These are phyloP conservation scores for Aspergillus cejpii DNA, from an alignment of 2,329 filamentous ascomycete genomes.

Conservation along the genomic window DNA sequence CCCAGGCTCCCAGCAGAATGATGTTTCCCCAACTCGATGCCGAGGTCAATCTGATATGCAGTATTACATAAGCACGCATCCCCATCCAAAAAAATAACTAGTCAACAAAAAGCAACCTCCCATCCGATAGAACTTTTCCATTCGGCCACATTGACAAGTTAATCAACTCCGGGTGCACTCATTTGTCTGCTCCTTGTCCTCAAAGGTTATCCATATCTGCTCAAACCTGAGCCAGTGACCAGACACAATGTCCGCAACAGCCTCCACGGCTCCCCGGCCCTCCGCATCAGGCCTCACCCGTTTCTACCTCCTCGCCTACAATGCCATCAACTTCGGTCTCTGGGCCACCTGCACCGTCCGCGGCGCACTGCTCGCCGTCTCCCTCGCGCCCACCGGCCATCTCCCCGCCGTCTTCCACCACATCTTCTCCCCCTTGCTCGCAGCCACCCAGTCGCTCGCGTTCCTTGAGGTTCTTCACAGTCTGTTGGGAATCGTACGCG, in stretches of 20 bases:
- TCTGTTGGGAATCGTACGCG: conserved; percentile 70
- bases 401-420: conserved; percentile 43
- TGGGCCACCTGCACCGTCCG: conserved; percentile 73
- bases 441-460: conserved; percentile 74
- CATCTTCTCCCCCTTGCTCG: conserved; percentile 36
- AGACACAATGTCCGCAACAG: conserved; percentile 13
- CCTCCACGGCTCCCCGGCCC: conserved; percentile 8
- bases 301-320: conserved; percentile 78
- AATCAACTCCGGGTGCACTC: too few relatives aligned
- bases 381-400: conserved; percentile 46
- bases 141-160: too few relatives aligned
- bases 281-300: conserved; percentile 47
- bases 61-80: background rate
- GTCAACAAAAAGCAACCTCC: too few relatives aligned
- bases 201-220: too few relatives aligned
- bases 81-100: background rate
- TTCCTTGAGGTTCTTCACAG: conserved; percentile 78
- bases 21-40: background rate
- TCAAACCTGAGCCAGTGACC: too few relatives aligned
- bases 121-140: too few relatives aligned
- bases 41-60: background rate
- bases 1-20: too few relatives aligned
- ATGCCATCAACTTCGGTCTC: conserved; percentile 65
- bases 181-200: too few relatives aligned
- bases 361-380: conserved; percentile 52